A percentile compares a stretch with the other conserved stretches of the same genome.
These are phyloP conservation scores for Eimeria necatrix DNA, from an alignment of 169 alveolate genomes.

Conservation along the genomic window DNA sequence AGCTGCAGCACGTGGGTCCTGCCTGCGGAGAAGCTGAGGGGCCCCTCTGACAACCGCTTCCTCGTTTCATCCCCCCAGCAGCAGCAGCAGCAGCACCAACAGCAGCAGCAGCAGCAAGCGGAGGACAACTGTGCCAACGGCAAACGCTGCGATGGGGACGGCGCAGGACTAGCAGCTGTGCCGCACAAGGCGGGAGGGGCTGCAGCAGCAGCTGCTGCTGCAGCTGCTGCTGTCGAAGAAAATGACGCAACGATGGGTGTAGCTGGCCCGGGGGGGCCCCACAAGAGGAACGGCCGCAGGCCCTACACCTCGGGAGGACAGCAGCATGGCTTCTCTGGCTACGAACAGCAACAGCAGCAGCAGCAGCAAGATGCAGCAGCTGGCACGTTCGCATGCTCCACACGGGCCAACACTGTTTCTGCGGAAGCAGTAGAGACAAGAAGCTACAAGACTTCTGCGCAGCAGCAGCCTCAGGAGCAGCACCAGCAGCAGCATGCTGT, in stretches of 20 bases:
- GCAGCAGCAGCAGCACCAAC: slow-evolving; percentile 38
- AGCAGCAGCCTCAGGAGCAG: slow-evolving; percentile 2
- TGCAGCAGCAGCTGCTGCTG: slow-evolving; percentile 64
- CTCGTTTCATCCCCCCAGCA: background rate
- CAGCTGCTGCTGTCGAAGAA: background rate
- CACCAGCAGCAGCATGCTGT: slow-evolving; percentile 23
- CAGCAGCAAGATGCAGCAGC: slow-evolving; percentile 17
- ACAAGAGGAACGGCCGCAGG: slow-evolving; percentile 8
- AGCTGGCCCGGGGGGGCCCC: slow-evolving; percentile 1
- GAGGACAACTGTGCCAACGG: background rate
- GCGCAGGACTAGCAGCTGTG: background rate
- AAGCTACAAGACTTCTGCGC: background rate
- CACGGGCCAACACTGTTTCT: background rate
- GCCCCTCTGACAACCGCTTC: background rate
- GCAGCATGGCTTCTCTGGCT: background rate
- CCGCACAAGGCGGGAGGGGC: background rate
- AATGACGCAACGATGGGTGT: background rate
- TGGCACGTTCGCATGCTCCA: background rate
- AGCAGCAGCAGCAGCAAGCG: background rate
- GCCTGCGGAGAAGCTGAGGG: background rate
- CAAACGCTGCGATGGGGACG: background rate
- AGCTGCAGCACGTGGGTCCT: background rate
- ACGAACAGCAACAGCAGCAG: slow-evolving; percentile 2
- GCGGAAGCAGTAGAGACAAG: background rate
- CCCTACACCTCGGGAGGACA: background rate